A percentile compares a stretch with the other conserved stretches of the same genome.
These are phyloP conservation scores for Aspergillaceae sp. DNA, from an alignment of 2,329 filamentous ascomycete genomes.

Conservation along the genomic window DNA sequence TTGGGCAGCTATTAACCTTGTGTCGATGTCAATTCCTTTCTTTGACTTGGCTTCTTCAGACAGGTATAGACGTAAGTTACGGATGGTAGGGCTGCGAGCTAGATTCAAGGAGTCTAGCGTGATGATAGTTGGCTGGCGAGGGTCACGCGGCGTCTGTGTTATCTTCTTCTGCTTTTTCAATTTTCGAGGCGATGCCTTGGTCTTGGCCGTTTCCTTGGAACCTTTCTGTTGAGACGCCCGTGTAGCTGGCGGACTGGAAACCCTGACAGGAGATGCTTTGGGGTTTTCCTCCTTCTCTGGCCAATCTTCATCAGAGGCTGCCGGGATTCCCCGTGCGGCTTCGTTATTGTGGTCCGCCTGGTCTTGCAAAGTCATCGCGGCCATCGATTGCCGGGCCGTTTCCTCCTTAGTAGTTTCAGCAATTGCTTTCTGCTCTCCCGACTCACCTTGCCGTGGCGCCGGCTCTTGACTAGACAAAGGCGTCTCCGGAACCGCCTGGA, in stretches of 20 bases:
- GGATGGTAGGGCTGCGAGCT: slow-evolving; percentile 55
- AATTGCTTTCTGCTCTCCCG: not conserved
- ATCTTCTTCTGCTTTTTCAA: slow-evolving; percentile 20
- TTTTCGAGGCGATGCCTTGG: slow-evolving; percentile 7
- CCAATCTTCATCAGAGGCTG: slow-evolving; percentile 17
- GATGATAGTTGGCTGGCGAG: slow-evolving; percentile 61
- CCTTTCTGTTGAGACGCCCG: slow-evolving; percentile 3
- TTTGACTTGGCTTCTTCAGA: slow-evolving; percentile 62
- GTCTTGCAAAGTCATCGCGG: slow-evolving; percentile 22
- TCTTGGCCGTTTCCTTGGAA: slow-evolving; percentile 8
- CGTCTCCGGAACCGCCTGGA: slow-evolving; percentile 22
- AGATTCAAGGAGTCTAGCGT: slow-evolving; percentile 77
- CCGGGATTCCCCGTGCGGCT: slow-evolving; percentile 1
- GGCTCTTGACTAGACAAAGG: slow-evolving; percentile 9
- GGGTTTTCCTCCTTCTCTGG: slow-evolving; percentile 23
- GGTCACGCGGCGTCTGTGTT: slow-evolving; percentile 14
- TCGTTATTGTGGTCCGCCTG: slow-evolving; percentile 1
- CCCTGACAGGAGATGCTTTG: slow-evolving; percentile 6
- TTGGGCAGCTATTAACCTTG: slow-evolving; percentile 48
- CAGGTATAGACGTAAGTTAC: slow-evolving; percentile 67
- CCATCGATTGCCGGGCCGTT: slow-evolving; percentile 16
- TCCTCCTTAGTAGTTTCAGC: slow-evolving; percentile 14
- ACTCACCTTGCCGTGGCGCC: not conserved
- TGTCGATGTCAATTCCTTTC: slow-evolving; percentile 40
- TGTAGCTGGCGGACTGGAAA: slow-evolving; percentile 7